Percentiles rank a stretch among this genome's conserved stretches.
Conservation (phyloP, 306 rosid genomes). For the Sindora glabra region DNA sequence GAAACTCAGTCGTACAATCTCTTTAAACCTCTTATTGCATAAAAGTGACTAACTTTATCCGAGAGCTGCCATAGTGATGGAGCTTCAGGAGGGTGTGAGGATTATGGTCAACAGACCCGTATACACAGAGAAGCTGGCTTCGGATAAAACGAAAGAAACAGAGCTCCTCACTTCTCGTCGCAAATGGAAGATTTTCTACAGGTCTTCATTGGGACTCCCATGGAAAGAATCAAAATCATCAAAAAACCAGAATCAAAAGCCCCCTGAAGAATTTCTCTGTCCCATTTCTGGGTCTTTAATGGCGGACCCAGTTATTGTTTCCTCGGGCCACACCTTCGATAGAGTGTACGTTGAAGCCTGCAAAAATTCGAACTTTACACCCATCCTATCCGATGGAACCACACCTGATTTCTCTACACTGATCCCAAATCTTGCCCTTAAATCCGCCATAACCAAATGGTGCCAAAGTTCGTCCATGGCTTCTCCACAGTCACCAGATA, state of each 20-base stretch:
- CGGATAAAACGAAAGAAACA: background rate
- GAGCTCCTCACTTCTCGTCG: conserved; percentile 22
- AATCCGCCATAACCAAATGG: conserved; percentile 73
- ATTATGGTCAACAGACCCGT: conserved; percentile 22
- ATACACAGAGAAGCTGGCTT: conserved; percentile 16
- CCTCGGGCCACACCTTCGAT: conserved; percentile 91
- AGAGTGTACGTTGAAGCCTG: conserved; percentile 48
- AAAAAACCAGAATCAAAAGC: conserved; percentile 11
- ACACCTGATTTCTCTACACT: conserved; percentile 66
- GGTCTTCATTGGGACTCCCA: conserved; percentile 19
- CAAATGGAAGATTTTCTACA: conserved; percentile 63
- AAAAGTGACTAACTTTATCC: background rate
- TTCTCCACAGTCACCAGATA: conserved; percentile 30
- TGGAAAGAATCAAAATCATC: conserved; percentile 23
- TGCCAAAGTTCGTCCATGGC: conserved; percentile 26
- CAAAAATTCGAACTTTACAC: conserved; percentile 43
- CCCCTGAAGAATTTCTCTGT: conserved; percentile 75
- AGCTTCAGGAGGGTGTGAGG: conserved; percentile 51
- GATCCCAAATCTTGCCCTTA: conserved; percentile 73
- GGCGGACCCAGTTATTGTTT: conserved; percentile 84
- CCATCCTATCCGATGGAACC: conserved; percentile 45
- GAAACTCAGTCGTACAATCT: conserved; percentile 1
- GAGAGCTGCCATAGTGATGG: conserved; percentile 31
- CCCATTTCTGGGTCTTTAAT: conserved; percentile 65
- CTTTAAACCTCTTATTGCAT: background rate